Base-by-base conservation (phyloP, 352 stramenopile species). In the Elongisporangium anandrum region DNA sequence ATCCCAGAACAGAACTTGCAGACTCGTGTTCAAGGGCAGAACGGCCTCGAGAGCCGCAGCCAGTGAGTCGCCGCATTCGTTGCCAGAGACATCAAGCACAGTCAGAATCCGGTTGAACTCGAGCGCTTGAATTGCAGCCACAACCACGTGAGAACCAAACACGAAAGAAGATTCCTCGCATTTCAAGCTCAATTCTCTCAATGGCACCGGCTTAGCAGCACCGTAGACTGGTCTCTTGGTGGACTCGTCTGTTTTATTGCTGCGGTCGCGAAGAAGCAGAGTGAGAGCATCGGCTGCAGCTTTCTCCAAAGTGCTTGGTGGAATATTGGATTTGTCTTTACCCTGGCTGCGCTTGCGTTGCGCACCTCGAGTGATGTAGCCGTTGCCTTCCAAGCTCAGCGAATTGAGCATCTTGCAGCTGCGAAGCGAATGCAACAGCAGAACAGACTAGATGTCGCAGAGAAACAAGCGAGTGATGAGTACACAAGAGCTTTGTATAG, bases 1-100 rank as follows among this genome's bases (percentile, higher is more conserved):
- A 50, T 94, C 85, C 82, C 82, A 91, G 56, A 87, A 94, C 39
- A 94, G 69, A 8, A 80, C 69, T 17, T 79, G 78, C 13, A 92
- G 59, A 34, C 67, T 77, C 49, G 68, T 76, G 59, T 90, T 94
- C 22, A 63, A 59, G 0, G 77, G 81, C 24, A 94, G 56, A 7
- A 78, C 63, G 0, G 63, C 50, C 2, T 75, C 82, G 0, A 94
- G 65, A 24, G 66, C 68, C 4, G 45, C 50, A 8, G 82, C 78
- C 9, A 94, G 67, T 1, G 70, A 68, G 50, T 94, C 81, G 20
- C 85, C 85, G 48, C 78, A 88, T 23, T 84, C 72, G 47, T 94
- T 94, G 5, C 85, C 81, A 20, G 85, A 84, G 10, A 92, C 71
- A 19, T 92, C 80, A 8, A 94, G 73, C 54, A 94, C 70, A 39